Base-by-base conservation (phyloP, 1,284 basidiomycete genomes). In the Heterobasidion irregulare region DNA sequence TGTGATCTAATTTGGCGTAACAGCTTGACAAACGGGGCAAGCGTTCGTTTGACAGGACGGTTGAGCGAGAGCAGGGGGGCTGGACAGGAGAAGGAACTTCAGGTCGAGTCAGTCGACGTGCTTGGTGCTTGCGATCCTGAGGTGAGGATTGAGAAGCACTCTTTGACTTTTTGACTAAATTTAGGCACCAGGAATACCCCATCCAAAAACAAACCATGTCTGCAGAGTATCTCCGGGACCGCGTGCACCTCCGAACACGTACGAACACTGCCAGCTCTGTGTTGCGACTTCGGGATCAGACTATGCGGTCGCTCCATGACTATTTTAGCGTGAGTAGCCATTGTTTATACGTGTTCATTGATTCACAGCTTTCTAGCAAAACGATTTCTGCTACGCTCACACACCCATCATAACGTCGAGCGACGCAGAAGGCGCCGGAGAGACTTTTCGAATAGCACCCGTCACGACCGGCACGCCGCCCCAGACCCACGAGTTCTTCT, bases 381-480 rank as follows among this genome's bases (percentile, higher is more conserved):
- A 91, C 70, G 91, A 85, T 35, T 98, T 97, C 68, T 72, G 78
- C 49, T 84, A 90, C 63, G 77, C 83, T 15, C 86, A 96, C 62
- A 89, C 94, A 0, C 96, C 97, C 0, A 78, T 98, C 47, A 73
- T 98, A 43, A 98, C 96, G 0, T 82, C 84, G 8, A 93, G 85
- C 60, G 97, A 99, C 69, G 96, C 94, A 61, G 96, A 99, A 75
- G 97, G 96, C n/a, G 95, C 91, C 3, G 96, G 97, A 16, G 94
- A 98, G 70, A 84, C 91, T 1, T 99, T 99, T 68, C 79, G 81
- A 12, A 75, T 98, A 41, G 72, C 75, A 8, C 64, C 54, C 63
- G 52, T 62, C 45, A 57, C 64, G 41, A 43, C 59, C 19, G 51
- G 46, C 52, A 64, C 16, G 53, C 65, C 45, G 18, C 61, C 35